Conservation (phyloP, 2,329 filamentous ascomycete species). For the Penicillium sp. region DNA sequence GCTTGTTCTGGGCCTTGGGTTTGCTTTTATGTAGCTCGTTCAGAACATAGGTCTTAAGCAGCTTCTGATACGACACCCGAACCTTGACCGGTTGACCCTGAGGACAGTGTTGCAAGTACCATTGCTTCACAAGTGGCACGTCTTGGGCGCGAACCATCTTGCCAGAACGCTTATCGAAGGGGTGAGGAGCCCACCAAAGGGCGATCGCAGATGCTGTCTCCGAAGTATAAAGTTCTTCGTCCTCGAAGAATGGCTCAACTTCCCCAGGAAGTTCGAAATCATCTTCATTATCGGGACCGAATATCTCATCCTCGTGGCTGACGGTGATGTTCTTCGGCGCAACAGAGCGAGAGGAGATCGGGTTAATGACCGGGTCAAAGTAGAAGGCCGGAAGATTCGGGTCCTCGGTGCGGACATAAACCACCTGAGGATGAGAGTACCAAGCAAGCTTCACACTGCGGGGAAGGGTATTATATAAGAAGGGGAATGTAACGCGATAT, state of each 20-base stretch:
- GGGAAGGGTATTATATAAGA: constrained; percentile 93
- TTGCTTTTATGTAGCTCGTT: constrained; percentile 97
- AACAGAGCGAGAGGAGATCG: constrained; percentile 92
- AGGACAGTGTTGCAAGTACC: constrained; percentile 96
- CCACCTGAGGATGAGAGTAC: constrained; percentile 91
- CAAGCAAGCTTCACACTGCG: constrained; percentile 90
- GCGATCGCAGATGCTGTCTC: constrained; percentile 91
- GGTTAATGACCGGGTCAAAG: constrained; percentile 97
- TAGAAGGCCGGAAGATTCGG: constrained; percentile 92
- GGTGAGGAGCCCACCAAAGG: constrained; percentile 97
- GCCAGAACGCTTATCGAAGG: constrained; percentile 91
- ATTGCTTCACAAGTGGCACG: constrained; percentile 95
- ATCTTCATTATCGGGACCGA: constrained; percentile 80
- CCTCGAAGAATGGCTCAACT: constrained; percentile 84
- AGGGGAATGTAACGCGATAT: constrained; percentile 92
- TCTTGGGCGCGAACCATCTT: constrained; percentile 97
- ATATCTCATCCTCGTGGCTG: constrained; percentile 91
- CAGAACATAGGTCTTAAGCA: constrained; percentile 92
- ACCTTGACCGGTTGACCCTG: constrained; percentile 93
- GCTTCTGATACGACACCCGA: constrained; percentile 95
- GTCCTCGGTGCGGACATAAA: constrained; percentile 87
- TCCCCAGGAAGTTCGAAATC: constrained; percentile 82
- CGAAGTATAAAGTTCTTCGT: constrained; percentile 85
- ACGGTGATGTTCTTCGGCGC: constrained; percentile 91
- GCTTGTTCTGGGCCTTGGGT: constrained; percentile 93